Evolutionary conservation across 139 green algal species (phyloP).

Genomic region (Zygnema circumcarinatum): DNA sequence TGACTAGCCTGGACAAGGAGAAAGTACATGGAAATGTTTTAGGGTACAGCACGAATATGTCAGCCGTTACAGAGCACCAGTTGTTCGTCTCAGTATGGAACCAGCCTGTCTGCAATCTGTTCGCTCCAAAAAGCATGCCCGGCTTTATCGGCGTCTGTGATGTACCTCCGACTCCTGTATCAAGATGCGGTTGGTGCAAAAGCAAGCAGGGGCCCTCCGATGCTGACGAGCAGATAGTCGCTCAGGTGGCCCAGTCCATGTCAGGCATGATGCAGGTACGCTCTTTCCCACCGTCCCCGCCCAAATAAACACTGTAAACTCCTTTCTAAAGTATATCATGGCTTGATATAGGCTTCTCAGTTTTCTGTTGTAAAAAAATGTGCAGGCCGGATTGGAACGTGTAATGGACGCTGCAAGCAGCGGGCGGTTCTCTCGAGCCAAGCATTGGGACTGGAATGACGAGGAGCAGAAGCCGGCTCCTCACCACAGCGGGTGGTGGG

Average conservation of each 20-base stretch:
- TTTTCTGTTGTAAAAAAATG: background rate
- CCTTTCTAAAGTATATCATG: background rate
- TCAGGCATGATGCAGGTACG: slow-evolving; percentile 51
- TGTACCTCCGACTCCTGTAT: background rate
- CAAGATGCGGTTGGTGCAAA: slow-evolving; percentile 34
- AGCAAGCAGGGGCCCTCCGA: slow-evolving; percentile 18
- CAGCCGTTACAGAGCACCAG: background rate
- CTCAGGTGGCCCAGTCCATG: slow-evolving; percentile 40
- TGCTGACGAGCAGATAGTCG: slow-evolving; percentile 42
- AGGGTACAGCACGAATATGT: slow-evolving; percentile 49
- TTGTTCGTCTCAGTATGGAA: slow-evolving; percentile 47
- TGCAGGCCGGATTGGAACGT: slow-evolving; percentile 17
- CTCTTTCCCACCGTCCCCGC: background rate
- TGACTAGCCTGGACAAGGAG: slow-evolving; percentile 12
- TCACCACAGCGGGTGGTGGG: background rate
- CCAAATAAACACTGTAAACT: background rate
- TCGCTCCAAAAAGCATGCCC: slow-evolving; percentile 9
- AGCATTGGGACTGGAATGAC: slow-evolving; percentile 10
- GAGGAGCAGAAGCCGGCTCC: background rate
- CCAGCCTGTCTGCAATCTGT: slow-evolving; percentile 24
- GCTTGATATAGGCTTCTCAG: background rate
- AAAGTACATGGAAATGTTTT: slow-evolving; percentile 14
- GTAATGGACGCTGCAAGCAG: background rate
- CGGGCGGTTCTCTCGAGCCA: background rate
- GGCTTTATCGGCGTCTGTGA: slow-evolving; percentile 46